These are phyloP conservation scores for Macrotyloma uniflorum DNA, from an alignment of 306 rosid species.

Conservation along the genomic window DNA sequence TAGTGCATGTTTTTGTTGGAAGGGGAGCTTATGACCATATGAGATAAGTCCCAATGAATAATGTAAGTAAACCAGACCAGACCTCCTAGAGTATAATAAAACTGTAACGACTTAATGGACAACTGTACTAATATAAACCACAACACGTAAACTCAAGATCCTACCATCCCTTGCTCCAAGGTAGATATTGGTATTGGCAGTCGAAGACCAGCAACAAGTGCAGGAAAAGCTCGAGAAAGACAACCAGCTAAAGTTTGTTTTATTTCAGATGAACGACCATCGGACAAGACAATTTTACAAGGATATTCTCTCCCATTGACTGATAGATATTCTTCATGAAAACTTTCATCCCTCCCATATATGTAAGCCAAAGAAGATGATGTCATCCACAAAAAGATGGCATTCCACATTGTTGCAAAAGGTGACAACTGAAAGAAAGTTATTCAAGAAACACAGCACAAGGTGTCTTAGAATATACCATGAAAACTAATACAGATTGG, in stretches of 20 bases:
- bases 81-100: conserved; percentile 17
- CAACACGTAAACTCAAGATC: conserved; percentile 33
- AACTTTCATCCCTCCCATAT: conserved; percentile 85
- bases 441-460: neutral
- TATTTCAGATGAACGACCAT: conserved; percentile 91
- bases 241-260: conserved; percentile 79
- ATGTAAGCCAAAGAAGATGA: conserved; percentile 83
- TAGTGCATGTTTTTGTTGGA: neutral
- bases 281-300: conserved; percentile 63
- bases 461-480: conserved; percentile 15
- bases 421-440: conserved; percentile 71
- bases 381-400: conserved; percentile 79
- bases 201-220: conserved; percentile 71
- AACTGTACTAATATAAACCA: conserved; percentile 16
- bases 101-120: conserved; percentile 6
- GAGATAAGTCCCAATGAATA: conserved; percentile 7
- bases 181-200: conserved; percentile 75
- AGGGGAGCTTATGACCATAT: neutral
- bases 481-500: conserved; percentile 21
- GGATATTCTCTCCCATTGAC: conserved; percentile 79
- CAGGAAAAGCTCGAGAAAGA: conserved; percentile 86
- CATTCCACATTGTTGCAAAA: conserved; percentile 86
- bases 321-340: conserved; percentile 70
- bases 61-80: neutral
- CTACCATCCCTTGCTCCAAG: conserved; percentile 91